phyloP scores from a whole-genome alignment of 257 asterid genomes.

The Solanum chiquidenum region DNA sequence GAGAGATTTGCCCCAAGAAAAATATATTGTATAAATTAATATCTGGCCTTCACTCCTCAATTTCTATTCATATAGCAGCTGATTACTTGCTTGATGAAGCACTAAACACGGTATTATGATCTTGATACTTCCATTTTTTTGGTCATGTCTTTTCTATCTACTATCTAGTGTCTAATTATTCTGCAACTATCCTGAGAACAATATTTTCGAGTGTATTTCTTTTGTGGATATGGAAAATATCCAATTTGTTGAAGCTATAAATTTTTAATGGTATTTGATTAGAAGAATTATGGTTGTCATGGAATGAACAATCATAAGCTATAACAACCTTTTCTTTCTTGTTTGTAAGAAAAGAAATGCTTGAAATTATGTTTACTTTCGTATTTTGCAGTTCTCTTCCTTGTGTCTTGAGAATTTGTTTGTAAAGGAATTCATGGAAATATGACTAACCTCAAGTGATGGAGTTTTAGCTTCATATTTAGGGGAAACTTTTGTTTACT shows the following conservation, averaged over 20 bases:
- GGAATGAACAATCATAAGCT: neutral
- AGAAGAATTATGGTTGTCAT: neutral
- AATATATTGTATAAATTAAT: slow-evolving; percentile 54
- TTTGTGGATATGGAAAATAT: neutral
- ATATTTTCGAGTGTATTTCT: neutral
- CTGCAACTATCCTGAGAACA: neutral
- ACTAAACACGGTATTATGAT: slow-evolving; percentile 26
- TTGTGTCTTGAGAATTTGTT: neutral
- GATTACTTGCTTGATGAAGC: slow-evolving; percentile 58
- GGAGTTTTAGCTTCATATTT: neutral
- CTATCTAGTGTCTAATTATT: neutral
- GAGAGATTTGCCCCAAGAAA: slow-evolving; percentile 50
- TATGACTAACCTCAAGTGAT: neutral
- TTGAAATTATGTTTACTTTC: neutral
- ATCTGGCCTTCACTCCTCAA: slow-evolving; percentile 77
- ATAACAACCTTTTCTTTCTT: neutral
- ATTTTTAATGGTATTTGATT: neutral
- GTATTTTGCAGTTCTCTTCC: neutral
- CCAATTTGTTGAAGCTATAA: neutral
- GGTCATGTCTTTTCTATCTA: neutral
- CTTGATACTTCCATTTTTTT: neutral
- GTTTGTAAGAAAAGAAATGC: neutral
- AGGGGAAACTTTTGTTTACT: neutral
- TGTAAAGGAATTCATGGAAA: neutral
- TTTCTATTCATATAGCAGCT: slow-evolving; percentile 56